These are phyloP conservation scores for Fusarium penzigii DNA, from an alignment of 2,329 filamentous ascomycete species.

Conservation along the genomic window DNA sequence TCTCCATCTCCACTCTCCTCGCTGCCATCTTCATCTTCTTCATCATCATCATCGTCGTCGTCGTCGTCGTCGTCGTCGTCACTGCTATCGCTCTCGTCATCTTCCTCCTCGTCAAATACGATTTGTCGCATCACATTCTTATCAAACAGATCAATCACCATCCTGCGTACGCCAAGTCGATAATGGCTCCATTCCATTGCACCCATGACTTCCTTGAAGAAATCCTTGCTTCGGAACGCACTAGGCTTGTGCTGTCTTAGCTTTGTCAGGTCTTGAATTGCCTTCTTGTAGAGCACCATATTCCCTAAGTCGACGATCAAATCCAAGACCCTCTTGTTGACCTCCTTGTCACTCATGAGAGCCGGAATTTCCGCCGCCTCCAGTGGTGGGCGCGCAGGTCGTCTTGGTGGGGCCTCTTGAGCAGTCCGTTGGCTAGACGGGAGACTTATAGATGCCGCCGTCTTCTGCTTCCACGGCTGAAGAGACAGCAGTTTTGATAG, in stretches of 20 bases:
- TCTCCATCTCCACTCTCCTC: slow-evolving; percentile 47
- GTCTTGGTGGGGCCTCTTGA: slow-evolving; percentile 43
- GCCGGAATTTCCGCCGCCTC: slow-evolving; percentile 42
- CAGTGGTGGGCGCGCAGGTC: slow-evolving; percentile 44
- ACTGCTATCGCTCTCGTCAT: slow-evolving; percentile 65
- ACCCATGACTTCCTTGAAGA: slow-evolving; percentile 84
- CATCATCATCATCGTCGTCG: slow-evolving; percentile 48
- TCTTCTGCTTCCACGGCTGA: slow-evolving; percentile 57
- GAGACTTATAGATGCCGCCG: slow-evolving; percentile 47
- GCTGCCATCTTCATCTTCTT: slow-evolving; percentile 39
- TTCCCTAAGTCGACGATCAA: slow-evolving; percentile 88
- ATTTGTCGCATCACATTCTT: slow-evolving; percentile 83
- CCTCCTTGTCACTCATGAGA: slow-evolving; percentile 59
- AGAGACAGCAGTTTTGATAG: slow-evolving; percentile 79
- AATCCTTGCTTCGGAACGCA: slow-evolving; percentile 71
- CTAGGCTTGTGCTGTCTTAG: slow-evolving; percentile 74
- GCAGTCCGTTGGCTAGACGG: slow-evolving; percentile 56
- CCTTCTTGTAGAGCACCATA: slow-evolving; percentile 87
- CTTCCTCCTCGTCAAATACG: slow-evolving; percentile 64
- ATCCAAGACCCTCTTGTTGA: slow-evolving; percentile 80
- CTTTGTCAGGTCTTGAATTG: slow-evolving; percentile 77
- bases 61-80: slow-evolving; percentile 54
- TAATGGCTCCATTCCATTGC: slow-evolving; percentile 90
- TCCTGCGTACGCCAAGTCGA: slow-evolving; percentile 79
- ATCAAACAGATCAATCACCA: slow-evolving; percentile 93